phyloP scores from a whole-genome alignment of 1,139 yeast species.

The Kodamaea ohmeri region DNA sequence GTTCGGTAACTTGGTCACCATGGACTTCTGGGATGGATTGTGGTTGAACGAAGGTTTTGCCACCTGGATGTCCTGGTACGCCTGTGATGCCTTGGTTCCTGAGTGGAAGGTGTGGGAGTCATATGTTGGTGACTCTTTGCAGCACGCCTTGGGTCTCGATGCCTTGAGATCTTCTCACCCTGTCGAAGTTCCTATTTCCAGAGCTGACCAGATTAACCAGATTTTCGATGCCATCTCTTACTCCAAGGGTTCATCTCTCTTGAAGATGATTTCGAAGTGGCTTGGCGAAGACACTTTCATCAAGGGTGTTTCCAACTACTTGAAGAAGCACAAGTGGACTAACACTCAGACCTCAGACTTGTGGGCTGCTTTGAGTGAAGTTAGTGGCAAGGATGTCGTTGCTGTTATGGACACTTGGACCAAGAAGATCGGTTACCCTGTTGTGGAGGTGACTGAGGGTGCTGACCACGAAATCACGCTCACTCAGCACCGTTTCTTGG shows the following conservation, averaged over 20 bases:
- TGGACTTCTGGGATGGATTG: conserved; percentile 65
- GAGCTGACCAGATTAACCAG: conserved; percentile 56
- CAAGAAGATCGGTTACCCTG: conserved; percentile 28
- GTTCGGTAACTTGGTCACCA: conserved; percentile 62
- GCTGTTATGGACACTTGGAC: conserved; percentile 29
- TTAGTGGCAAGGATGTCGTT: conserved; percentile 24
- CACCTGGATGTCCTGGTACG: conserved; percentile 75
- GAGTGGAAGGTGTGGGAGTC: conserved; percentile 59
- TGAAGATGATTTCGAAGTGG: conserved; percentile 29
- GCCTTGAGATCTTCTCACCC: conserved; percentile 56
- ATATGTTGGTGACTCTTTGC: conserved; percentile 51
- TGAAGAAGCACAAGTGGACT: conserved; percentile 25
- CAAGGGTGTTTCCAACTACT: conserved; percentile 28
- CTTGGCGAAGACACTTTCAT: conserved; percentile 26
- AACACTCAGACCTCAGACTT: conserved; percentile 28
- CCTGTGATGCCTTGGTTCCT: conserved; percentile 56
- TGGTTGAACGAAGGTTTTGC: conserved; percentile 67
- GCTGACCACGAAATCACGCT: conserved; percentile 28
- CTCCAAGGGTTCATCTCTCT: conserved; percentile 28
- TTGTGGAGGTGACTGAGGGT: conserved; percentile 20
- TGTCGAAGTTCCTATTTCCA: conserved; percentile 53
- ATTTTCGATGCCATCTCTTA: conserved; percentile 54
- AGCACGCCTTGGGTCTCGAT: conserved; percentile 52
- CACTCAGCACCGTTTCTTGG: conserved; percentile 54
- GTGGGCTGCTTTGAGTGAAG: conserved; percentile 25